These are phyloP conservation scores for Fraxinus sp. DNA, from an alignment of 305 asterid genomes.

Conservation along the genomic window DNA sequence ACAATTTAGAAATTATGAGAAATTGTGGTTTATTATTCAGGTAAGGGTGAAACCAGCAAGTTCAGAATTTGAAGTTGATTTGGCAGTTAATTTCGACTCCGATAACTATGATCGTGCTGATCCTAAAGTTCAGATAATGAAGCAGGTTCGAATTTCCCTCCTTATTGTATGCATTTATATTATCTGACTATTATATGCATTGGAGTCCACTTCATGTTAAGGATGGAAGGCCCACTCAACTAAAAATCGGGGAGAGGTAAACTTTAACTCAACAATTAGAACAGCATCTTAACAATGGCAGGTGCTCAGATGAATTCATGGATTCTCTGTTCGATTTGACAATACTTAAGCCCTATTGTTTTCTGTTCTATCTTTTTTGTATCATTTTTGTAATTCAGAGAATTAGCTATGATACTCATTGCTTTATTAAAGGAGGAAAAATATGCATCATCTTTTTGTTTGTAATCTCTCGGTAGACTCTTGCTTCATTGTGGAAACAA, in stretches of 20 bases:
- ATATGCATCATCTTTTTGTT: slow-evolving; percentile 20
- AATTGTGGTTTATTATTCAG: slow-evolving; percentile 35
- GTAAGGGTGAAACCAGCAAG: slow-evolving; percentile 68
- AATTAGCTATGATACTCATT: slow-evolving; percentile 2
- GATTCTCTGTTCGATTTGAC: background rate
- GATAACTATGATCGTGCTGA: slow-evolving; percentile 62
- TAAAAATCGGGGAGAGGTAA: background rate
- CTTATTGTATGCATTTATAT: background rate
- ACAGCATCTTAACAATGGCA: background rate
- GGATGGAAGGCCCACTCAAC: slow-evolving; percentile 13
- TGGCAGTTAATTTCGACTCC: slow-evolving; percentile 59
- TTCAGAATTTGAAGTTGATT: slow-evolving; percentile 68
- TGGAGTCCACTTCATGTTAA: background rate
- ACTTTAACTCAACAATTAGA: slow-evolving; percentile 3
- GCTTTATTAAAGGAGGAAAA: slow-evolving; percentile 9
- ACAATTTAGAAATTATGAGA: slow-evolving; percentile 8
- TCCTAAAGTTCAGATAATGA: slow-evolving; percentile 34
- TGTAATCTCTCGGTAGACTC: slow-evolving; percentile 50
- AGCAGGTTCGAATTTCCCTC: slow-evolving; percentile 45
- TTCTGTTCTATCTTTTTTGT: background rate
- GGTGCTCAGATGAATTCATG: slow-evolving; percentile 8
- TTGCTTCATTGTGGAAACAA: slow-evolving; percentile 56
- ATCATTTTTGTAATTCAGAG: background rate
- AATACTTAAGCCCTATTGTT: background rate
- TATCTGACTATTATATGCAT: background rate